A percentile compares a stretch with the other conserved stretches of the same genome.
Evolutionary conservation across 2,329 filamentous ascomycete genomes (phyloP).

Genomic region (Monilinia fructigena): DNA sequence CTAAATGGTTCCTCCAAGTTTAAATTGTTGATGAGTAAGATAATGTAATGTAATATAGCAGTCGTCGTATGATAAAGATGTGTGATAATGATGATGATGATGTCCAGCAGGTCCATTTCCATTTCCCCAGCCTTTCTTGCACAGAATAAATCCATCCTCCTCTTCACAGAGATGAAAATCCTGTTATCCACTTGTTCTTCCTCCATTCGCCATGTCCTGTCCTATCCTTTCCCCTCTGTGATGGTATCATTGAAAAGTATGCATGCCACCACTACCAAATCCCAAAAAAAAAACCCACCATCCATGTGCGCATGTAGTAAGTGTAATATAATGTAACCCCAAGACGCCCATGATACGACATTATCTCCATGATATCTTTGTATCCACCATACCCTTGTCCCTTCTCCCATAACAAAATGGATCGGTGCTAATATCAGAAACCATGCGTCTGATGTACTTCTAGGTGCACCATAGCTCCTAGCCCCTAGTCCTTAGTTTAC

Average conservation of each 20-base stretch:
- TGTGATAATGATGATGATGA: background rate
- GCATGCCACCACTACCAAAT: constrained; percentile 10
- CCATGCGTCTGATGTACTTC: background rate
- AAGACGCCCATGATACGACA: constrained; percentile 5
- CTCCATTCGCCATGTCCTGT: background rate
- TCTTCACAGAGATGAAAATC: background rate
- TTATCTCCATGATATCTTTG: background rate
- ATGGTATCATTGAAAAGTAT: constrained; percentile 13
- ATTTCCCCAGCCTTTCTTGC: background rate
- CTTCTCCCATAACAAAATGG: background rate
- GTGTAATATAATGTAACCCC: background rate
- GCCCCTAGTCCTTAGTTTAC: background rate
- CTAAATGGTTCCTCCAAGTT: background rate
- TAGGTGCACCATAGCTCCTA: background rate
- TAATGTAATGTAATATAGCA: background rate
- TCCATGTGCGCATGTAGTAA: background rate
- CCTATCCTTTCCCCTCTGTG: background rate
- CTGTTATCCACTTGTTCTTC: background rate
- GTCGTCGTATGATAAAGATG: background rate
- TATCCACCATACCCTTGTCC: background rate
- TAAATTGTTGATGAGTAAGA: background rate
- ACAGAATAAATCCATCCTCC: background rate
- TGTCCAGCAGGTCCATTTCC: background rate
- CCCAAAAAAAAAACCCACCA: constrained; percentile 2
- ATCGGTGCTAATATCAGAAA: constrained; percentile 4